Base-by-base conservation (phyloP, 805 yeast species). In the Metschnikowia anglica region DNA sequence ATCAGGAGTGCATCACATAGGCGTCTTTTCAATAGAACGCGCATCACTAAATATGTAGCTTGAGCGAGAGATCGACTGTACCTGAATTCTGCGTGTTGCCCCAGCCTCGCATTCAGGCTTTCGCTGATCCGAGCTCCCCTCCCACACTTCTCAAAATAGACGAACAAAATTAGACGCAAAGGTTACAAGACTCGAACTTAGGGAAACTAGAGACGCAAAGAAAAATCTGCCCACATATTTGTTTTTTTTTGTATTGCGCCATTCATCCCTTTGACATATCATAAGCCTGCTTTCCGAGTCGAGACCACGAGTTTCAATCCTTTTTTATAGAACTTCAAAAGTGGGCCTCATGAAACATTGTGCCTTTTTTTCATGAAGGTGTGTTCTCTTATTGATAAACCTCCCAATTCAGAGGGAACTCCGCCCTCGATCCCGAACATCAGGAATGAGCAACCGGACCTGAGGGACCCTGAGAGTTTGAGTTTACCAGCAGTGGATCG, bases 351-450 rank as follows among this genome's bases (percentile, higher is more conserved):
- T 42, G 45, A 32, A 24, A 24, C 9, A 32, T 9, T 21, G 36
- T 32, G n/a, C 7, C 8, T 23, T 10, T 7, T 9, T 34, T 64
- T 70, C 43, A 68, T 69, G 68, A 68, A 71, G 52, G 74, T 68
- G 28, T 63, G 66, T 48, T 62, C 72, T 39, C 70, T 69, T 45
- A 65, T 69, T 27, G 73, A 64, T 37, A 65, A 54, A 48, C 50
- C 52, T 44, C 44, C 51, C n/a, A 33, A 32, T 23, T 30, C 39
- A 21, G 46, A 46, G 35, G 46, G 38, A 15, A 28, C 40, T 26
- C 40, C 34, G 39, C 20, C 39, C 37, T 20, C 39, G 6, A 25
- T 9, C 21, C 34, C 24, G 32, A 39, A 33, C 13, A 3, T 39
- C 17, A 34, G 30, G 13, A 23, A 29, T 23, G 40, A 20, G 13